Evolutionary conservation across 129 eudicot genomes (phyloP).

Genomic region (Helianthus annuus): DNA sequence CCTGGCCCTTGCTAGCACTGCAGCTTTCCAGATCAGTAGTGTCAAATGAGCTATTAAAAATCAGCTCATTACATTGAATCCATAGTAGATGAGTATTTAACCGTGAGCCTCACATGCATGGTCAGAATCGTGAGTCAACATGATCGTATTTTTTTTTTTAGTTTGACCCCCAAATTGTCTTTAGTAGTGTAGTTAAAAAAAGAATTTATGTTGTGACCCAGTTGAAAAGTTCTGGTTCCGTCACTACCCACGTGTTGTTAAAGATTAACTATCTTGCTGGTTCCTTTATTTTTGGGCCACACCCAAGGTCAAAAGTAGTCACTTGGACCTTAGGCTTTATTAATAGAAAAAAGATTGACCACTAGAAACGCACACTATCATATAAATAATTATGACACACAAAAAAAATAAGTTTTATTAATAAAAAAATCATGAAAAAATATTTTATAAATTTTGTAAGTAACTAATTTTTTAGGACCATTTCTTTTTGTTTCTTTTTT

Average conservation of each 20-base stretch:
- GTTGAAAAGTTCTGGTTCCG: slow-evolving; percentile 11
- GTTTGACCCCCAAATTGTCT: background rate
- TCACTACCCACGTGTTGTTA: background rate
- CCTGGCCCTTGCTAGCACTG: slow-evolving; percentile 26
- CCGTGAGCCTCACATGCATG: slow-evolving; percentile 10
- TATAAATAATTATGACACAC: slow-evolving; percentile 9
- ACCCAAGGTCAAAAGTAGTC: slow-evolving; percentile 17
- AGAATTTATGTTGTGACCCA: background rate
- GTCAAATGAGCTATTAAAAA: slow-evolving; percentile 34
- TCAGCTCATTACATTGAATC: slow-evolving; percentile 12
- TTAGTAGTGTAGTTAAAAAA: background rate
- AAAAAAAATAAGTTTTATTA: slow-evolving; percentile 8
- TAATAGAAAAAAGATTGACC: background rate
- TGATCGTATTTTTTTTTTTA: background rate
- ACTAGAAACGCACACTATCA: slow-evolving; percentile 11
- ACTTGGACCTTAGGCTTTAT: slow-evolving; percentile 25
- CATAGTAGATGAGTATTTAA: slow-evolving; percentile 3
- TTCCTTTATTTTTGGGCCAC: slow-evolving; percentile 24
- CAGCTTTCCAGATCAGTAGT: slow-evolving; percentile 18
- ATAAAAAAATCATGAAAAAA: slow-evolving; percentile 18
- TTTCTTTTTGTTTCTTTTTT: background rate
- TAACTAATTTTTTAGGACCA: slow-evolving; percentile 4
- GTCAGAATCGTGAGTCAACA: background rate
- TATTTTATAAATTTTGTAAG: slow-evolving; percentile 4
- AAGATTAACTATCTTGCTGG: slow-evolving; percentile 16